These are phyloP conservation scores for Aspergillus felis DNA, from an alignment of 2,329 filamentous ascomycete species.

Conservation along the genomic window DNA sequence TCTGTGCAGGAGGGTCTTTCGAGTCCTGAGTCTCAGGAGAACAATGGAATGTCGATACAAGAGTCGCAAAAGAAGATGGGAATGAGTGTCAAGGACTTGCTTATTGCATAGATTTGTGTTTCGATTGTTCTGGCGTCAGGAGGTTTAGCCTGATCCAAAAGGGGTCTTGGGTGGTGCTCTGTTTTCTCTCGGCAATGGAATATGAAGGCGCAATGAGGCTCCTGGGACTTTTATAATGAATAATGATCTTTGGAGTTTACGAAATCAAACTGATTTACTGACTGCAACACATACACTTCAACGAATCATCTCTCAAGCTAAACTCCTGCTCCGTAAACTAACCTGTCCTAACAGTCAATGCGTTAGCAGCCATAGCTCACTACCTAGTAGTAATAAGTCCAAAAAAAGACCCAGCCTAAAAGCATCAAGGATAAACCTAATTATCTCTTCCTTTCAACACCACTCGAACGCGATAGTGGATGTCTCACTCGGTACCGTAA, in stretches of 20 bases:
- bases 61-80: slow-evolving; percentile 38
- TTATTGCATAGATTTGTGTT: slow-evolving; percentile 42
- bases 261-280: background rate
- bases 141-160: background rate
- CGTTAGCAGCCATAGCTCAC: background rate
- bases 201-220: background rate
- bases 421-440: background rate
- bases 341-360: no score
- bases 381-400: no score
- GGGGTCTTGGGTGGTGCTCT: background rate
- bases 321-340: background rate
- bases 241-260: background rate
- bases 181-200: background rate
- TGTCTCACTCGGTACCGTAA: background rate
- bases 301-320: background rate
- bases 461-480: background rate
- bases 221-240: background rate
- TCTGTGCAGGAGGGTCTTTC: slow-evolving; percentile 24
- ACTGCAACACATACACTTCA: background rate
- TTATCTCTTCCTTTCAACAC: background rate
- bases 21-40: slow-evolving; percentile 4
- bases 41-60: background rate
- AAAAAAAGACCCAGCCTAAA: background rate
- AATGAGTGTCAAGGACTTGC: slow-evolving; percentile 54
- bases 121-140: slow-evolving; percentile 1